Conservation (phyloP, 352 stramenopile genomes). For the Ochromonadaceae sp. region DNA sequence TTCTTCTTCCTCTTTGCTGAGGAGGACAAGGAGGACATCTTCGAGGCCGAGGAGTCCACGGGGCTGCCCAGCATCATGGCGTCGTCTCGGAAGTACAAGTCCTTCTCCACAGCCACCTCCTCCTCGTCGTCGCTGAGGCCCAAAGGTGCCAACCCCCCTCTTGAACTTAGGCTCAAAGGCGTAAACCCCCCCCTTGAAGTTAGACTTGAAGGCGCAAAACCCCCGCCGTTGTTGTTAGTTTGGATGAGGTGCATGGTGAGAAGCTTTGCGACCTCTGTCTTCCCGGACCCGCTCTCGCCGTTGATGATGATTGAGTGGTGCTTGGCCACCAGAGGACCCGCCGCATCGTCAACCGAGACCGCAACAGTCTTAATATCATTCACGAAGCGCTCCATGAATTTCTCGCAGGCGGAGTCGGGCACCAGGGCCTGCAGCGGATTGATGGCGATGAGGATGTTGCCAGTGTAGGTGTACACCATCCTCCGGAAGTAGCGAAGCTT, state of each 20-base stretch:
- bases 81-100: too few species aligned
- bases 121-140: not conserved
- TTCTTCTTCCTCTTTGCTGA: not conserved
- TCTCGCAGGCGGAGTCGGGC: not conserved
- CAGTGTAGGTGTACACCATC: slow-evolving; percentile 76
- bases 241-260: too few species aligned
- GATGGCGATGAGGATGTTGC: slow-evolving; percentile 46
- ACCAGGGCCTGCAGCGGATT: slow-evolving; percentile 37
- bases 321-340: too few species aligned
- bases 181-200: too few species aligned
- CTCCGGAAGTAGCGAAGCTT: slow-evolving; percentile 75
- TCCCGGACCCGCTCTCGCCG: slow-evolving; percentile 11
- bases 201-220: too few species aligned
- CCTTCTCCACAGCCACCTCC: not conserved
- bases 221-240: too few species aligned
- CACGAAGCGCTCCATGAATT: not conserved
- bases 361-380: too few species aligned
- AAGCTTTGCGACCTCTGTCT: slow-evolving; percentile 19
- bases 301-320: slow-evolving; percentile 17
- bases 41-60: too few species aligned
- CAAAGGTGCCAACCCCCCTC: too few species aligned
- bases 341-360: too few species aligned
- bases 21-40: not conserved
- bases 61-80: too few species aligned
- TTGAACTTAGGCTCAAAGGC: too few species aligned